Evolutionary conservation across 371 early-diverging fungal species (phyloP), one percentile per base, ranked within the genome.

Genomic region (Zychaea mexicana): DNA sequence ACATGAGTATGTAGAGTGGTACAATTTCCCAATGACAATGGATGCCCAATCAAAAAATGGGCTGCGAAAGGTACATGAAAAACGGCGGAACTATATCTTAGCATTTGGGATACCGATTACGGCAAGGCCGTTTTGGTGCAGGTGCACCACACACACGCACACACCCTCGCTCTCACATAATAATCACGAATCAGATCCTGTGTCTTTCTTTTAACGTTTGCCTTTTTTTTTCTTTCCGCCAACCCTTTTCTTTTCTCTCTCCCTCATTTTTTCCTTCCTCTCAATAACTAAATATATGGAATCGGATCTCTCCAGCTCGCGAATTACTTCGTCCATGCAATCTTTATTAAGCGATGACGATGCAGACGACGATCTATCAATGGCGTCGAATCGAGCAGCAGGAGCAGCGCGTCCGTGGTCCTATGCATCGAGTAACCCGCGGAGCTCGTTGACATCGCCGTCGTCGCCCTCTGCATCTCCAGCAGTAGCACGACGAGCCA

Each of bases 391-490:
- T 53, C 52, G n/a, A 26, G 19, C 36, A 22, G 24, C 31, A 26
- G 19, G 10, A 22, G 24, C 31, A 21, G 45, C 62, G 53, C 62
- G 62, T 53, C 62, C 62, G 26, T 53, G 54, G 62, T 61, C 62
- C 39, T 61, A 61, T 61, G 54, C 59, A 45, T 45, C 62, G 36
- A 33, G 22, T 13, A 52, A 33, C n/a, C 28, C 30, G 9, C 52
- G 49, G 15, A 61, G 21, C 54, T 36, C 62, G 13, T 53, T 61
- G 53, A 53, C 62, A n/a, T 21, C 62, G 3, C 62, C 62, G 53
- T 38, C 62, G 8, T 21, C 62, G 3, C 62, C 62, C 17, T 38
- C 49, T 6, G 21, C 62, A 49, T 53, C 62, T 17, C 53, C 62
- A 9, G 54, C 53, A 32, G 2, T 30, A 2, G 36, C 36, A 56